Evolutionary conservation across 176 grass and related monocot genomes (phyloP).

Genomic region (Eleusine coracana): DNA sequence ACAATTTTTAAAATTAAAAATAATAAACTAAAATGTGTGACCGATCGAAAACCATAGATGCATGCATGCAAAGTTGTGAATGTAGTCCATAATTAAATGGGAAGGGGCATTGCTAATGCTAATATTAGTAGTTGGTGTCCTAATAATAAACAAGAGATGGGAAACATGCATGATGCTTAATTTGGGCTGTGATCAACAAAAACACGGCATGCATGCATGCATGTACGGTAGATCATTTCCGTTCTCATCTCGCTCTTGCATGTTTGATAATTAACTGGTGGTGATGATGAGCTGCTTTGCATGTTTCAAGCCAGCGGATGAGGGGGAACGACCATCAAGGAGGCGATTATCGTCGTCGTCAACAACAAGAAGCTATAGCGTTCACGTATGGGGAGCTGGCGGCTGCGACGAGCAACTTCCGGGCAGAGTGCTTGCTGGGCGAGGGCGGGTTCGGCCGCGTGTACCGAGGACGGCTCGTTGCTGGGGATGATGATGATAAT

Average conservation of each 20-base stretch:
- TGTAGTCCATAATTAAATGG: too few species aligned
- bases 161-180: neutral
- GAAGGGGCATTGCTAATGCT: too few species aligned
- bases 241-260: neutral
- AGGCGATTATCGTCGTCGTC: slow-evolving; percentile 23
- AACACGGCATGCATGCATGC: neutral
- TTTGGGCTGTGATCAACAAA: neutral
- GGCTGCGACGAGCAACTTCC: slow-evolving; percentile 37
- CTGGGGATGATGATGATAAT: neutral
- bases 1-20: too few species aligned
- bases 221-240: neutral
- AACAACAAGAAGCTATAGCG: neutral
- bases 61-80: too few species aligned
- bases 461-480: slow-evolving; percentile 19
- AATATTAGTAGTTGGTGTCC: neutral
- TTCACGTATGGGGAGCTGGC: slow-evolving; percentile 43
- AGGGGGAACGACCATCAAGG: neutral
- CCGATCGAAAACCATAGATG: too few species aligned
- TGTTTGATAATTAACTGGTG: too few species aligned
- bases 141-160: slow-evolving; percentile 4
- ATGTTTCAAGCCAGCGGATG: slow-evolving; percentile 44
- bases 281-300: slow-evolving; percentile 39
- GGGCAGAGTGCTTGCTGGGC: slow-evolving; percentile 36
- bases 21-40: too few species aligned
- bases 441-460: slow-evolving; percentile 51